Conservation (phyloP, 2,329 filamentous ascomycete species). For the Sarocladium brachiariae region DNA sequence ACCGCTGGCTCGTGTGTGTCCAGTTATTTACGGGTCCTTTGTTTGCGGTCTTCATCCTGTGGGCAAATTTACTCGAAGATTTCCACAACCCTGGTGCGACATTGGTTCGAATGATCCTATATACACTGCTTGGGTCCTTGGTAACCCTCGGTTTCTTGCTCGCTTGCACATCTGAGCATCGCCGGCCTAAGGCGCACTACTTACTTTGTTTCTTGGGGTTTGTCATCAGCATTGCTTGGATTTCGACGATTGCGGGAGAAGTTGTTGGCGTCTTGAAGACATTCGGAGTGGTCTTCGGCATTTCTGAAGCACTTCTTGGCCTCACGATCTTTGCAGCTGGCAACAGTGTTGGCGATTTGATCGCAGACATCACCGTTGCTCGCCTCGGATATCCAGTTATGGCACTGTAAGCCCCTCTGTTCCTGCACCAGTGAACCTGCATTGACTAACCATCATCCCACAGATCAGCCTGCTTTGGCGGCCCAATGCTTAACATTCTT, state of each 20-base stretch:
- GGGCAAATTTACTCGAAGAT: constrained; percentile 59
- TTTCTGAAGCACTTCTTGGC: constrained; percentile 90
- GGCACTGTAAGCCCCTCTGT: constrained; percentile 54
- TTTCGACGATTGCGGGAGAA: constrained; percentile 89
- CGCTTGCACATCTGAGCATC: constrained; percentile 58
- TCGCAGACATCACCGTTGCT: constrained; percentile 91
- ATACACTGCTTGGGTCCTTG: constrained; percentile 62
- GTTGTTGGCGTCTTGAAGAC: constrained; percentile 94
- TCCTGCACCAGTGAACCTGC: neutral
- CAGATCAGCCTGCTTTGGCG: constrained; percentile 89
- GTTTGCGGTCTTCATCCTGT: constrained; percentile 72
- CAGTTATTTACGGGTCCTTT: constrained; percentile 84
- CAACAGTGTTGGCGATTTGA: constrained; percentile 88
- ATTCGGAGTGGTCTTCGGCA: constrained; percentile 82
- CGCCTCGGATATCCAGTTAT: constrained; percentile 93
- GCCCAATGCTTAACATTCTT: constrained; percentile 94
- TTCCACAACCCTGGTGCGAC: constrained; percentile 41
- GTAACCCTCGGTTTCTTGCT: constrained; percentile 61
- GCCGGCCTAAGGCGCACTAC: constrained; percentile 66
- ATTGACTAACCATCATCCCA: neutral
- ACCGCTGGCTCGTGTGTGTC: constrained; percentile 78
- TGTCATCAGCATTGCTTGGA: constrained; percentile 88
- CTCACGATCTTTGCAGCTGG: constrained; percentile 95
- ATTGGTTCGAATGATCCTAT: constrained; percentile 52
- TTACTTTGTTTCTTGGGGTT: constrained; percentile 86